A percentile compares a stretch with the other conserved stretches of the same genome.
phyloP scores from a whole-genome alignment of 176 grass and related monocot genomes.

The Carex scoparia region DNA sequence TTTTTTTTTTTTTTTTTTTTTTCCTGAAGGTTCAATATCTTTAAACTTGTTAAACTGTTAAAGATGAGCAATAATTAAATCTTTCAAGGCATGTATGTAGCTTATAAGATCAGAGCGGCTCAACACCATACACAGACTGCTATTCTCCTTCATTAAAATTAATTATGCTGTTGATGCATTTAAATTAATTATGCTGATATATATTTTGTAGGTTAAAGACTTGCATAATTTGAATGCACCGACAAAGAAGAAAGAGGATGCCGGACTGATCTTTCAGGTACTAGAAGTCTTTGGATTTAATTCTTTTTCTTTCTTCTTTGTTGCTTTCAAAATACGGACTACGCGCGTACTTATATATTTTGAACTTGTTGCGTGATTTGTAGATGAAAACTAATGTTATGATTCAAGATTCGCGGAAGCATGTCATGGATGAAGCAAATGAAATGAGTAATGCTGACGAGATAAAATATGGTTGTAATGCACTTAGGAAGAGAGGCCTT shows the following conservation, averaged over 20 bases:
- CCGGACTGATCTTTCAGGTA: constrained; percentile 21
- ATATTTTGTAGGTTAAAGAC: constrained; percentile 25
- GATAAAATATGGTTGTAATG: constrained; percentile 37
- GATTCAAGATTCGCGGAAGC: constrained; percentile 21
- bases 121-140: background rate
- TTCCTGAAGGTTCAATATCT: too few relatives aligned
- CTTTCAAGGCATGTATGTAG: background rate
- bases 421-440: constrained; percentile 10
- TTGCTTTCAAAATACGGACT: background rate
- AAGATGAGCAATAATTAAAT: background rate
- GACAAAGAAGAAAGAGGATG: constrained; percentile 30
- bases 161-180: background rate
- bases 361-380: background rate
- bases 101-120: background rate
- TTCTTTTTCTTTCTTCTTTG: background rate
- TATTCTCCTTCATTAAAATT: background rate
- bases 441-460: constrained; percentile 26
- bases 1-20: too few relatives aligned
- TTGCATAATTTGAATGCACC: constrained; percentile 26
- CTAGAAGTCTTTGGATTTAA: background rate
- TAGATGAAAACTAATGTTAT: constrained; percentile 39
- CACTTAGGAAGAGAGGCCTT: constrained; percentile 62
- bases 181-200: background rate
- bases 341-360: constrained; percentile 8
- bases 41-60: background rate